These are phyloP conservation scores for Botrytis galanthina DNA, from an alignment of 2,329 filamentous ascomycete species.

Conservation along the genomic window DNA sequence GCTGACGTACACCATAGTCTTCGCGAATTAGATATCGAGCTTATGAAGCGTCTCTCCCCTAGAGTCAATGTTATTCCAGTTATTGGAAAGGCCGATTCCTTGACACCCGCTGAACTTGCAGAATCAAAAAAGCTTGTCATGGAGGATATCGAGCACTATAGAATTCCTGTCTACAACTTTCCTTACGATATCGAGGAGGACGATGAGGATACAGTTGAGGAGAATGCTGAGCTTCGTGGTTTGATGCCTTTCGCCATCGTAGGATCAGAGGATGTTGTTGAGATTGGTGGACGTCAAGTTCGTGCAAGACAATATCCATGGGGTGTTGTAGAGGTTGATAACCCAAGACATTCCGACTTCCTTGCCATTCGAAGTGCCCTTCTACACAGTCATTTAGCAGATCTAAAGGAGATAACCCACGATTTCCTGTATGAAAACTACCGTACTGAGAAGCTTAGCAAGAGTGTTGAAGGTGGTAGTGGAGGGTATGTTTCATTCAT, in stretches of 20 bases:
- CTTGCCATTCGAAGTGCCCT: slow-evolving; percentile 94
- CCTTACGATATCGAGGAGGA: slow-evolving; percentile 99
- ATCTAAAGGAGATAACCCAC: slow-evolving; percentile 99
- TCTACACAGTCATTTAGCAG: slow-evolving; percentile 94
- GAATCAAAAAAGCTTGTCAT: slow-evolving; percentile 99
- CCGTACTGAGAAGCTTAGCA: slow-evolving; percentile 99
- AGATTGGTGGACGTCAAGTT: slow-evolving; percentile 88
- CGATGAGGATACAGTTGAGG: slow-evolving; percentile 97
- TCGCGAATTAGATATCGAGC: slow-evolving; percentile 97
- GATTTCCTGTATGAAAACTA: slow-evolving; percentile 99
- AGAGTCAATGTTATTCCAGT: slow-evolving; percentile 99
- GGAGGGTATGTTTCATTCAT: slow-evolving; percentile 66
- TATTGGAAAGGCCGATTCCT: slow-evolving; percentile 95
- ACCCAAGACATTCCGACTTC: slow-evolving; percentile 98
- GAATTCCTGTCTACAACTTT: slow-evolving; percentile 99
- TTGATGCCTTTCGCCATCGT: slow-evolving; percentile 99
- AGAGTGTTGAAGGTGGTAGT: slow-evolving; percentile 92
- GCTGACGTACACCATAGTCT: slow-evolving; percentile 56
- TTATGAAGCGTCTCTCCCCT: slow-evolving; percentile 98
- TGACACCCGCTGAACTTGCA: slow-evolving; percentile 92
- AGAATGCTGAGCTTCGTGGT: slow-evolving; percentile 95
- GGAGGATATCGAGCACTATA: slow-evolving; percentile 99
- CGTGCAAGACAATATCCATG: slow-evolving; percentile 97
- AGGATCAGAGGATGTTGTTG: slow-evolving; percentile 90
- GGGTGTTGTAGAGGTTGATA: slow-evolving; percentile 98